Base-by-base conservation (phyloP, 2,329 filamentous ascomycete genomes). In the Fusarium austroafricanum region DNA sequence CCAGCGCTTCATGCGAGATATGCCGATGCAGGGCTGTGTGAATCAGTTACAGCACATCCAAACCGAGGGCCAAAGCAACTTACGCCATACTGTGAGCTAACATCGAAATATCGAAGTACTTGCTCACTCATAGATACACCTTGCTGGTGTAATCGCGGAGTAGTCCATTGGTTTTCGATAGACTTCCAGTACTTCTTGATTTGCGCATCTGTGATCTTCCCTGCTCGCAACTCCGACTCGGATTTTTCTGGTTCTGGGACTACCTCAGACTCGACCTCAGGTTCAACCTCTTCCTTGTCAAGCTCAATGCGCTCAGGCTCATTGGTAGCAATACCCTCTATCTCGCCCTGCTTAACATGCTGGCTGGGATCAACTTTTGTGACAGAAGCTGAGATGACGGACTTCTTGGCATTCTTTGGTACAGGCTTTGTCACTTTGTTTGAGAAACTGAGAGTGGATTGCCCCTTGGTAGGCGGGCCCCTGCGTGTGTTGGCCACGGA, bases 21-120 rank as follows among this genome's bases (percentile, higher is more conserved):
- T 93, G 10, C 96, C 96, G 53, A 97, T 91, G 75, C 93, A 97
- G 3, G 96, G 96, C 93, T 65, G 23, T 43, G 26, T 17, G 37
- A 14, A 15, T 64, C 53, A 64, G 61, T n/a, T 59, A 28, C 14
- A 37, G 31, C 5, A 23, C 11, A 39, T 29, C 33, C 12, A 20
- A 18, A 6, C 14, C 18, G 20, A 18, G n/a, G 21, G 15, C 9
- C 12, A 20, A 42, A 29, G 15, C n/a, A n/a, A 89, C 92, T 83
- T 88, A 97, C 94, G 57, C 96, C 96, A 78, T 92, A 99, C 74
- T 97, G 92, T 62, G 87, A 92, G 75, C 90, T 96, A 70, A 97
- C 91, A 77, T 99, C 96, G 80, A 96, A 99, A 77, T 97, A 92
- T 67, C 95, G 85, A 73, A 98, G 79, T 26, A 98, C 89, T 83